Conservation (phyloP, 1,284 basidiomycete species). For the Pyrrhoderma noxium region DNA sequence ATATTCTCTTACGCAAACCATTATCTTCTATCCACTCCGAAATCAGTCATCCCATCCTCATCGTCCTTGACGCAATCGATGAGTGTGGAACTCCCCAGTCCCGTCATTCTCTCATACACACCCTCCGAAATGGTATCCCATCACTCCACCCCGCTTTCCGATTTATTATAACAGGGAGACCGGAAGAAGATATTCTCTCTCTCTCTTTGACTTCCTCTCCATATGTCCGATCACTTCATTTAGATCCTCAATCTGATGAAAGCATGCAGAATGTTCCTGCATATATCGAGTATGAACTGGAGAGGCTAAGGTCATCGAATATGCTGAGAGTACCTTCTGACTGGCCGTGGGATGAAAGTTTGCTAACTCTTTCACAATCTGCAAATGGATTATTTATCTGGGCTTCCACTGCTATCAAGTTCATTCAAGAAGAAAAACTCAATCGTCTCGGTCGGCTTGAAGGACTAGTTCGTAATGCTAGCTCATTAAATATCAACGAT, state of each 20-base stretch:
- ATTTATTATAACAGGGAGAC: neutral
- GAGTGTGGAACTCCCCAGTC: neutral
- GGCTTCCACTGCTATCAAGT: neutral
- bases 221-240: neutral
- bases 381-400: conserved; percentile 5
- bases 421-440: neutral
- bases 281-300: neutral
- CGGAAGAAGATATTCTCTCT: neutral
- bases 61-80: conserved; percentile 1
- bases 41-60: neutral
- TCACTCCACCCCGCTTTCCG: neutral
- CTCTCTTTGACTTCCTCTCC: too few species aligned
- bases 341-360: neutral
- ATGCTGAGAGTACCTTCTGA: neutral
- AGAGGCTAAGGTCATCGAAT: too few species aligned
- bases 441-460: neutral
- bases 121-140: neutral
- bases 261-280: neutral
- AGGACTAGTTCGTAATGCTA: neutral
- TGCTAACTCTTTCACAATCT: neutral
- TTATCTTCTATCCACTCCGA: neutral
- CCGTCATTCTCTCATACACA: neutral
- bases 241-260: neutral
- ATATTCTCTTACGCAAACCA: neutral
- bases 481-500: neutral